Evolutionary conservation across 1,139 yeast species (phyloP).

Genomic region (Yamadazyma atmosphaerica): DNA sequence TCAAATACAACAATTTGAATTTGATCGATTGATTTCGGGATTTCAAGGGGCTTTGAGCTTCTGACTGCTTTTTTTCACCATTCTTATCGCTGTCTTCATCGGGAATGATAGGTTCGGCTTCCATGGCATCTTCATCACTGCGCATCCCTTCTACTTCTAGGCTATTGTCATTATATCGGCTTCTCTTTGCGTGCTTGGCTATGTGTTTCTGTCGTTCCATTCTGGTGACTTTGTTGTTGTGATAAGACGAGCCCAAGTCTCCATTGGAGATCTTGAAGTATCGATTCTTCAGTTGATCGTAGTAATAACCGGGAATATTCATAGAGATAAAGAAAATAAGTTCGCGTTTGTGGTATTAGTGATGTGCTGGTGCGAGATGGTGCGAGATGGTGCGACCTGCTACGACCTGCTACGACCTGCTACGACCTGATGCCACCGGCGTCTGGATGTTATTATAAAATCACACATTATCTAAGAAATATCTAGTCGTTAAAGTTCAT

Average conservation of each 20-base stretch:
- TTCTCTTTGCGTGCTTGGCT: slow-evolving; percentile 3
- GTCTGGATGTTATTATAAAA: too few species aligned
- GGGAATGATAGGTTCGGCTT: too few species aligned
- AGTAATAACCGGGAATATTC: slow-evolving; percentile 50
- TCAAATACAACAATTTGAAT: slow-evolving; percentile 11
- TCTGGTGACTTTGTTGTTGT: slow-evolving; percentile 28
- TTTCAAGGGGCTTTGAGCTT: slow-evolving; percentile 2
- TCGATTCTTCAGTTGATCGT: slow-evolving; percentile 38
- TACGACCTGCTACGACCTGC: background rate
- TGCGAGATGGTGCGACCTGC: background rate
- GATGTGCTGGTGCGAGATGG: background rate
- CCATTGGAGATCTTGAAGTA: slow-evolving; percentile 50
- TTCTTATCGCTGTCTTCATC: too few species aligned
- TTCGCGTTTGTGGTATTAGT: background rate
- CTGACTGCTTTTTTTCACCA: too few species aligned
- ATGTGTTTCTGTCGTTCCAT: background rate
- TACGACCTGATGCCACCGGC: background rate
- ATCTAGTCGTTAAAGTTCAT: too few species aligned
- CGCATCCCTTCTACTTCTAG: too few species aligned
- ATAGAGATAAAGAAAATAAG: slow-evolving; percentile 3
- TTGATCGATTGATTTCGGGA: slow-evolving; percentile 9
- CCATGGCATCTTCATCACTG: background rate
- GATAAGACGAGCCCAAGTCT: slow-evolving; percentile 21
- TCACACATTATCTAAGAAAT: too few species aligned
- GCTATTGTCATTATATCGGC: background rate